Conservation (phyloP, 129 eudicot genomes). For the Heracleum sosnowskyi region DNA sequence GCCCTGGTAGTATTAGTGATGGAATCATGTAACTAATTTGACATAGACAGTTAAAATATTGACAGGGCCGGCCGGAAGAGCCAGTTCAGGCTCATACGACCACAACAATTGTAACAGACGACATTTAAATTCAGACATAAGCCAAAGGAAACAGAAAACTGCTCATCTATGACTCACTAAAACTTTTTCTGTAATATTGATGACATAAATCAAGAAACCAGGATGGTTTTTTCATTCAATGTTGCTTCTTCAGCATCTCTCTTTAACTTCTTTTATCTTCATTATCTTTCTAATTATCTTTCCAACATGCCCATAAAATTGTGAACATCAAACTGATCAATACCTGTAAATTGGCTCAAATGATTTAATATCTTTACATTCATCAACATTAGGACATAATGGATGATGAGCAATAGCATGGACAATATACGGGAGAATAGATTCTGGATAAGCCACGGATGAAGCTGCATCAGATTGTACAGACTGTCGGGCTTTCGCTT, state of each 20-base stretch:
- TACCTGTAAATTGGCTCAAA: constrained; percentile 87
- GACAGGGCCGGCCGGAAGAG: neutral
- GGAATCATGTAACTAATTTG: neutral
- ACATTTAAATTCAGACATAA: constrained; percentile 7
- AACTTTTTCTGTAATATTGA: neutral
- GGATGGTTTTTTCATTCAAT: neutral
- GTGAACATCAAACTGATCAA: constrained; percentile 2
- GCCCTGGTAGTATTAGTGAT: neutral
- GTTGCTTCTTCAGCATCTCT: neutral
- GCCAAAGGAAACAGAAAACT: neutral
- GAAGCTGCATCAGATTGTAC: constrained; percentile 49
- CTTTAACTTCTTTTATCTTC: neutral
- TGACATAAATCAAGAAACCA: neutral
- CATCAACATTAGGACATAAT: constrained; percentile 70
- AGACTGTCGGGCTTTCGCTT: constrained; percentile 56
- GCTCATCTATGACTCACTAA: neutral
- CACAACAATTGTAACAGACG: neutral
- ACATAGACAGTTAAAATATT: neutral
- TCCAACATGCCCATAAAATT: neutral
- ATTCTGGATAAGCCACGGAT: constrained; percentile 37
- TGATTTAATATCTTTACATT: constrained; percentile 74
- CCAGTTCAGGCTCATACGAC: neutral
- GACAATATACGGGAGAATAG: constrained; percentile 62
- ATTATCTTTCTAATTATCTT: neutral
- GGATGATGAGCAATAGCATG: constrained; percentile 91